Percentiles rank a stretch among this genome's conserved stretches.
phyloP scores from a whole-genome alignment of 176 grass and related monocot genomes.

The bread wheat (Triticum aestivum) region IWGSC_CS_RefSeq_v2.1 NC_057801.1:437861356-437861855 shows the following conservation, averaged over 20 bases:
- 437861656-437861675: slow-evolving; percentile 14
- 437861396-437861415: slow-evolving; percentile 25
- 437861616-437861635: neutral
- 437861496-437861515: slow-evolving; percentile 10
- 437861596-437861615: neutral
- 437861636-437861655: neutral
- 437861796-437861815: neutral
- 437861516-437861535: slow-evolving; percentile 3
- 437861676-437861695: neutral
- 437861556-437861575: neutral
- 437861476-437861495: slow-evolving; percentile 11
- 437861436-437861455: slow-evolving; percentile 23
- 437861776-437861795: neutral
- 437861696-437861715: slow-evolving; percentile 9
- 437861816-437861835: neutral
- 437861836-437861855: neutral
- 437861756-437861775: slow-evolving; percentile 3
- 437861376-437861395: slow-evolving; percentile 20
- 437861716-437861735: slow-evolving; percentile 27
- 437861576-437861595: slow-evolving; percentile 17
- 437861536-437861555: slow-evolving; percentile 23
- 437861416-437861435: slow-evolving; percentile 26
- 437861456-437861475: slow-evolving; percentile 21
- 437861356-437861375: slow-evolving; percentile 18
- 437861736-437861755: neutral